phyloP scores from a whole-genome alignment of 495 filamentous ascomycete species.

The Entonaema liquescens region DNA sequence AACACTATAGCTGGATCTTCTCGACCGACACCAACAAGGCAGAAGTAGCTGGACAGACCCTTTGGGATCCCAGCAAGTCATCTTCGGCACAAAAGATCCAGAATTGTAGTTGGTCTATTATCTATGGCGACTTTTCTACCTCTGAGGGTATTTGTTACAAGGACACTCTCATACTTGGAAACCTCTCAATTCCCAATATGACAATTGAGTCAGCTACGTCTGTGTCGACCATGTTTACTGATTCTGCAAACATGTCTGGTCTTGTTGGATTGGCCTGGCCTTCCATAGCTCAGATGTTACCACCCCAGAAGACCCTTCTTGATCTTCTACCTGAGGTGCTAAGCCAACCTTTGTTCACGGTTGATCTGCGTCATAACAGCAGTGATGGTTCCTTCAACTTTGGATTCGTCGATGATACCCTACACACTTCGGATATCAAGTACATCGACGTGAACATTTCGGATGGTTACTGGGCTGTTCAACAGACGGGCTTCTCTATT shows the following conservation, averaged over 20 bases:
- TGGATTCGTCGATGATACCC: constrained; percentile 72
- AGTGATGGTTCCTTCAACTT: constrained; percentile 78
- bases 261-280: constrained; percentile 53
- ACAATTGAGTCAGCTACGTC: constrained; percentile 56
- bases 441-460: constrained; percentile 70
- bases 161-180: constrained; percentile 49
- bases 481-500: constrained; percentile 65
- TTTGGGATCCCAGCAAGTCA: constrained; percentile 67
- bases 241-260: constrained; percentile 45
- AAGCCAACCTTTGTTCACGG: constrained; percentile 68
- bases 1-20: constrained; percentile 60
- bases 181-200: constrained; percentile 66
- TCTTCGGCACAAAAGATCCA: constrained; percentile 62
- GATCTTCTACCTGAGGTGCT: constrained; percentile 66
- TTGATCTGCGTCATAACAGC: constrained; percentile 70
- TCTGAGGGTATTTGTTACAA: constrained; percentile 50
- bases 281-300: constrained; percentile 52
- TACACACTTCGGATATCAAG: constrained; percentile 59
- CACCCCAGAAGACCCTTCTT: constrained; percentile 69
- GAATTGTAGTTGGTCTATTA: constrained; percentile 70
- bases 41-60: constrained; percentile 51
- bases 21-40: constrained; percentile 64
- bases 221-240: constrained; percentile 43
- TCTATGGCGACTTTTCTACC: constrained; percentile 67
- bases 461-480: constrained; percentile 68